Conservation (phyloP, 768 basidiomycete genomes). For the Amanita polypyramis region DNA sequence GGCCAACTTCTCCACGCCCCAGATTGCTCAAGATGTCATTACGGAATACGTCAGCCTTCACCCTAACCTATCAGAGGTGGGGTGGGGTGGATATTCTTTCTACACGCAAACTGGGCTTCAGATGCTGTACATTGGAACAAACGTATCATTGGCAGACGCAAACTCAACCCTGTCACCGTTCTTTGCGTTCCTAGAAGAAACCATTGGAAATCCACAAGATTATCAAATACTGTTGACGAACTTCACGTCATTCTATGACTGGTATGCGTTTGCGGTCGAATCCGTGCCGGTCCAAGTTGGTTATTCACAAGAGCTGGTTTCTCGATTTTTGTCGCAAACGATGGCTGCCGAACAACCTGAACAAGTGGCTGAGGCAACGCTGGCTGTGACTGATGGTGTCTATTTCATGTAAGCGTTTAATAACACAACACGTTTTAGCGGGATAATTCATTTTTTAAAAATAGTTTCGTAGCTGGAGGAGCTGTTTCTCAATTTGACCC, state of each 20-base stretch:
- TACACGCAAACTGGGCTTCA: not conserved
- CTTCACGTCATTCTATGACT: not conserved
- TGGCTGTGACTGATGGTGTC: constrained; percentile 12
- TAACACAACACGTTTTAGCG: not conserved
- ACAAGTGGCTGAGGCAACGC: constrained; percentile 15
- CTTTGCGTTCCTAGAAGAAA: not conserved
- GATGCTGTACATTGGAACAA: not conserved
- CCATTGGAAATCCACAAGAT: not conserved
- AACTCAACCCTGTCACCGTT: not conserved
- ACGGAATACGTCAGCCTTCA: not conserved
- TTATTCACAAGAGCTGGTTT: constrained; percentile 4
- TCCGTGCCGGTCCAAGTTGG: not conserved
- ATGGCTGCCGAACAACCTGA: constrained; percentile 15
- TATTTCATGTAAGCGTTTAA: constrained; percentile 13
- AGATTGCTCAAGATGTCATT: not conserved
- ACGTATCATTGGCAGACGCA: not conserved
- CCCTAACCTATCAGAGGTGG: not conserved
- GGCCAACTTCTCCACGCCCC: not conserved
- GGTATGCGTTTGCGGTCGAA: too few species aligned
- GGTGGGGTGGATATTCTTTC: not conserved
- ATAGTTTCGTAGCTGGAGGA: constrained; percentile 18
- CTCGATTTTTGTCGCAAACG: constrained; percentile 23
- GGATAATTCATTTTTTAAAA: not conserved
- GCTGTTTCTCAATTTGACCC: constrained; percentile 27
- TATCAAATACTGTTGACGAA: not conserved